These are phyloP conservation scores for Populus alba DNA, from an alignment of 345 rosid species.

Conservation along the genomic window DNA sequence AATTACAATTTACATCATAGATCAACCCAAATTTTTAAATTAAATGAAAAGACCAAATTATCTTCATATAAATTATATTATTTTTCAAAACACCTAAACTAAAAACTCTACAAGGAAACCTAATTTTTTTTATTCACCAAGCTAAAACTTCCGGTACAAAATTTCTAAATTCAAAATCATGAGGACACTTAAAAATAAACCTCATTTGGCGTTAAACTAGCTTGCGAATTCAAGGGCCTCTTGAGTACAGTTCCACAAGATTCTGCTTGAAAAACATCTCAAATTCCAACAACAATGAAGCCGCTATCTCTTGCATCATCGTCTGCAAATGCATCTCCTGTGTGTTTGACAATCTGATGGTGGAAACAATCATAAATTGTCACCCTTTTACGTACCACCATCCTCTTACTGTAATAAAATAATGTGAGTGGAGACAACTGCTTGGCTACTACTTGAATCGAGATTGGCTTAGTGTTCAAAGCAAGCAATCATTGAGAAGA, in stretches of 20 bases:
- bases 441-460: not conserved
- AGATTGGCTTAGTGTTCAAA: no score
- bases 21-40: no score
- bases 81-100: no score
- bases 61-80: no score
- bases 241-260: slow-evolving; percentile 89
- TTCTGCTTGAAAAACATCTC: slow-evolving; percentile 89
- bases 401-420: slow-evolving; percentile 66
- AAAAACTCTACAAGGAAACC: no score
- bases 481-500: no score
- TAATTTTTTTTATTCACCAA: no score
- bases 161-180: slow-evolving; percentile 41
- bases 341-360: slow-evolving; percentile 78
- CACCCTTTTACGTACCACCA: slow-evolving; percentile 55
- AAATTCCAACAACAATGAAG: slow-evolving; percentile 84
- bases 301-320: slow-evolving; percentile 96
- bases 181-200: slow-evolving; percentile 92
- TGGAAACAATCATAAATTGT: slow-evolving; percentile 70
- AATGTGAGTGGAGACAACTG: not conserved
- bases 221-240: slow-evolving; percentile 97
- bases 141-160: slow-evolving; percentile 1
- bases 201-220: slow-evolving; percentile 98
- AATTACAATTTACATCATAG: no score
- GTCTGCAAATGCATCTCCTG: slow-evolving; percentile 90
- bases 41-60: no score